Conservation (phyloP, 2,329 filamentous ascomycete species). For the Phialocephala subalpina region DNA sequence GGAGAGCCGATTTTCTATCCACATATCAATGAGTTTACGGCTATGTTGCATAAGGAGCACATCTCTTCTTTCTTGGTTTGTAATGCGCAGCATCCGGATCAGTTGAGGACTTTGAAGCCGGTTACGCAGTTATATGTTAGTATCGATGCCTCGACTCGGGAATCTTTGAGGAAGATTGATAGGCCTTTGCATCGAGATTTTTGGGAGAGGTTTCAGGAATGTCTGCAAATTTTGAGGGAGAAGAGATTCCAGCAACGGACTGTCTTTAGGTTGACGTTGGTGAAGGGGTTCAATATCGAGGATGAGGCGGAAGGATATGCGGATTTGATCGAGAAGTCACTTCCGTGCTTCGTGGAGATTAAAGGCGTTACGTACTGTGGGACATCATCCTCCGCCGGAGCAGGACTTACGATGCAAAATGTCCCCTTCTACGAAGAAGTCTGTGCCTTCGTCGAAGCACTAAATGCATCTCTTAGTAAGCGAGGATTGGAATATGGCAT, state of each 20-base stretch:
- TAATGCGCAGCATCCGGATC: constrained; percentile 95
- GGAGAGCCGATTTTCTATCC: constrained; percentile 99
- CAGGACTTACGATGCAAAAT: constrained; percentile 94
- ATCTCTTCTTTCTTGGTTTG: constrained; percentile 97
- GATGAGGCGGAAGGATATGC: constrained; percentile 93
- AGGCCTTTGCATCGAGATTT: constrained; percentile 93
- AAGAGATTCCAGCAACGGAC: constrained; percentile 88
- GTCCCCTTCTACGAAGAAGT: constrained; percentile 97
- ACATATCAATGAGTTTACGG: constrained; percentile 91
- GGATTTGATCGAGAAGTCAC: constrained; percentile 81
- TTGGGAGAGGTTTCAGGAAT: constrained; percentile 94
- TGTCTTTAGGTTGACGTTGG: constrained; percentile 92
- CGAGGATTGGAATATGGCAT: constrained; percentile 87
- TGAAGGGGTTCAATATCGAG: constrained; percentile 98
- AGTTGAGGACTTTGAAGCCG: constrained; percentile 80
- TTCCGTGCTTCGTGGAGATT: constrained; percentile 93
- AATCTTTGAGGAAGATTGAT: constrained; percentile 88
- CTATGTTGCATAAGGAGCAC: constrained; percentile 81
- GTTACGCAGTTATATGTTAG: constrained; percentile 97
- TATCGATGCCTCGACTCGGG: constrained; percentile 92
- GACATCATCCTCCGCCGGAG: constrained; percentile 82
- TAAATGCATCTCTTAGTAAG: constrained; percentile 72
- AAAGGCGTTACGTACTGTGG: constrained; percentile 98
- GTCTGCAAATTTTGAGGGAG: constrained; percentile 86
- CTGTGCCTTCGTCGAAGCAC: constrained; percentile 78